Evolutionary conservation across 2,329 filamentous ascomycete species (phyloP).

Genomic region (Claviceps humidiphila): DNA sequence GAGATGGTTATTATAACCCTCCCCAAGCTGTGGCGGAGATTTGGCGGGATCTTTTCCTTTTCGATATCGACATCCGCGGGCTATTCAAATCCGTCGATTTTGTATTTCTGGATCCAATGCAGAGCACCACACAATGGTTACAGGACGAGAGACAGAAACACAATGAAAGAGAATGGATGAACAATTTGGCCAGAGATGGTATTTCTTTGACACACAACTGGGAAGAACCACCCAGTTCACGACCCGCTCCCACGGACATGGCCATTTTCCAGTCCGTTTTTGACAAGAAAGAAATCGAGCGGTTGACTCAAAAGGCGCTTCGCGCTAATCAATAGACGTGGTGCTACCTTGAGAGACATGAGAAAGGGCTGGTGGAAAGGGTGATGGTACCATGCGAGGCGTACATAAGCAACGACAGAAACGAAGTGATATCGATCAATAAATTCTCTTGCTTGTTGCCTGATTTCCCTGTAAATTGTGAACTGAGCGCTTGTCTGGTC

Average conservation of each 20-base stretch:
- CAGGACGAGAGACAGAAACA: slow-evolving; percentile 26
- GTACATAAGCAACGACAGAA: too few relatives aligned
- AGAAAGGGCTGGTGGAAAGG: neutral
- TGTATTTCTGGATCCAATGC: slow-evolving; percentile 45
- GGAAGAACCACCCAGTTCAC: slow-evolving; percentile 12
- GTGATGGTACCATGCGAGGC: neutral
- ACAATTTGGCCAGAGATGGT: too few relatives aligned
- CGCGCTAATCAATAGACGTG: slow-evolving; percentile 42
- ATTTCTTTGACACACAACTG: slow-evolving; percentile 1
- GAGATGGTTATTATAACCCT: slow-evolving; percentile 51
- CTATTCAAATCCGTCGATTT: slow-evolving; percentile 50
- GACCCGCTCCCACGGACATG: slow-evolving; percentile 27
- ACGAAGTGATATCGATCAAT: too few relatives aligned
- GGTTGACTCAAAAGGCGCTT: slow-evolving; percentile 31
- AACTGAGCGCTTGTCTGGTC: too few relatives aligned
- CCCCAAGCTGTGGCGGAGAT: slow-evolving; percentile 50
- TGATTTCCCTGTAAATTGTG: too few relatives aligned
- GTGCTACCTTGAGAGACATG: slow-evolving; percentile 12
- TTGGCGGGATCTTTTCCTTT: slow-evolving; percentile 52
- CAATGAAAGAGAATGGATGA: slow-evolving; percentile 1
- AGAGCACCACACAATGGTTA: slow-evolving; percentile 40
- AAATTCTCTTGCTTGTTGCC: too few relatives aligned
- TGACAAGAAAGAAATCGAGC: slow-evolving; percentile 32
- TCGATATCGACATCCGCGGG: slow-evolving; percentile 47
- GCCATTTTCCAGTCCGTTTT: slow-evolving; percentile 43